These are phyloP conservation scores for Aspergillus fructus DNA, from an alignment of 2,329 filamentous ascomycete species.

Conservation along the genomic window DNA sequence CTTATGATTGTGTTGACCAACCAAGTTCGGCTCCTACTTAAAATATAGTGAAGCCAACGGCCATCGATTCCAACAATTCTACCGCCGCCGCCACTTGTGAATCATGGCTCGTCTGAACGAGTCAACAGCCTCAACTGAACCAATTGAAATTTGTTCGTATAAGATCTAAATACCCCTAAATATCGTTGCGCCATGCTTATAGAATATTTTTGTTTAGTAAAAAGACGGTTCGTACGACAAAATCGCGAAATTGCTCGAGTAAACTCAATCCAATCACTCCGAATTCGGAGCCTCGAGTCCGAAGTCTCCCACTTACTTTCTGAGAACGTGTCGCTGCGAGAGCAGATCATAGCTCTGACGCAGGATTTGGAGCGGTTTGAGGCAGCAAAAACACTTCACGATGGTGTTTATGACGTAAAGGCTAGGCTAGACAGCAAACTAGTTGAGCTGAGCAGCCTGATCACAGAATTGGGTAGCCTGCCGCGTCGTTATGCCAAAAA, in stretches of 20 bases:
- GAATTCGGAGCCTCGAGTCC: conserved; percentile 63
- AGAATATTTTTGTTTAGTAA: conserved; percentile 46
- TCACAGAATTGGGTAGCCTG: conserved; percentile 54
- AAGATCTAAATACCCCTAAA: background rate
- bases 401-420: conserved; percentile 54
- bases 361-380: conserved; percentile 53
- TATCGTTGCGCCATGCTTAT: background rate
- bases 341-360: conserved; percentile 58
- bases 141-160: conserved; percentile 49
- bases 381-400: conserved; percentile 43
- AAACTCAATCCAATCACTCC: conserved; percentile 64
- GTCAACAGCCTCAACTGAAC: conserved; percentile 43
- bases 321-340: conserved; percentile 60
- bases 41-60: background rate
- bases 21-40: background rate
- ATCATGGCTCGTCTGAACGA: conserved; percentile 53
- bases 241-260: conserved; percentile 65
- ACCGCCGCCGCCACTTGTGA: conserved; percentile 1
- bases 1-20: background rate
- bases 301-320: conserved; percentile 60
- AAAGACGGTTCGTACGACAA: conserved; percentile 63
- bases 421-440: conserved; percentile 57
- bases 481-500: conserved; percentile 31
- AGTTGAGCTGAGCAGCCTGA: conserved; percentile 53
- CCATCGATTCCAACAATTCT: background rate